Conservation (phyloP, 495 filamentous ascomycete genomes). For the Podospora didyma region DNA sequence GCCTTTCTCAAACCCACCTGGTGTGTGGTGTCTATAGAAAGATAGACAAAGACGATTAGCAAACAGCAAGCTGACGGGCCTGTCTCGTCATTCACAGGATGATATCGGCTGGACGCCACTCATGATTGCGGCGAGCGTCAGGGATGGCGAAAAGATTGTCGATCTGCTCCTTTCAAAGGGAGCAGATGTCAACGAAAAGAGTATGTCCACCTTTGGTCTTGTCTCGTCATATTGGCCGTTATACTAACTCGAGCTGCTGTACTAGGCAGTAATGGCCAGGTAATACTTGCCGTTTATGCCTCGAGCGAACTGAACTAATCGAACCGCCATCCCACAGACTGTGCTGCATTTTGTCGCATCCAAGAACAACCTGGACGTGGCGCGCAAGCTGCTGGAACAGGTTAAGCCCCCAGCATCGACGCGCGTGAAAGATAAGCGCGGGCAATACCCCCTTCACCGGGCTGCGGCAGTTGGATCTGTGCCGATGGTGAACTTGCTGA, state of each 20-base stretch:
- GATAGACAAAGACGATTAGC: background rate
- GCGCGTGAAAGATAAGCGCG: constrained; percentile 77
- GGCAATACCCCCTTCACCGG: constrained; percentile 83
- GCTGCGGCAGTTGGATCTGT: constrained; percentile 86
- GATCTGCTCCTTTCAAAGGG: constrained; percentile 74
- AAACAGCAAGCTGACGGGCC: background rate
- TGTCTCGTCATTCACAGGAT: constrained; percentile 49
- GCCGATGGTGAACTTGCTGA: constrained; percentile 75
- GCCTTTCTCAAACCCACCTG: constrained; percentile 4
- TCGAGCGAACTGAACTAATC: background rate
- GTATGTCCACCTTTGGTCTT: constrained; percentile 33
- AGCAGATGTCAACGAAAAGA: constrained; percentile 80
- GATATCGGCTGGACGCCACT: constrained; percentile 89
- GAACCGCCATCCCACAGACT: constrained; percentile 47
- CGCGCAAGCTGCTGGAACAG: constrained; percentile 67
- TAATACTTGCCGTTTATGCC: constrained; percentile 4
- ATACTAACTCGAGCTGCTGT: background rate
- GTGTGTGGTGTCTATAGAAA: no score
- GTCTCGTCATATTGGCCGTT: no score
- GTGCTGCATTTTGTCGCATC: constrained; percentile 89
- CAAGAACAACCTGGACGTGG: constrained; percentile 78
- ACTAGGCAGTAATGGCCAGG: constrained; percentile 19
- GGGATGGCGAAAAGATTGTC: constrained; percentile 63
- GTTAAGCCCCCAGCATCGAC: constrained; percentile 66
- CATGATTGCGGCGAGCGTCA: constrained; percentile 86